These are phyloP conservation scores for Boletus bicolor DNA, from an alignment of 768 basidiomycete genomes.

Conservation along the genomic window DNA sequence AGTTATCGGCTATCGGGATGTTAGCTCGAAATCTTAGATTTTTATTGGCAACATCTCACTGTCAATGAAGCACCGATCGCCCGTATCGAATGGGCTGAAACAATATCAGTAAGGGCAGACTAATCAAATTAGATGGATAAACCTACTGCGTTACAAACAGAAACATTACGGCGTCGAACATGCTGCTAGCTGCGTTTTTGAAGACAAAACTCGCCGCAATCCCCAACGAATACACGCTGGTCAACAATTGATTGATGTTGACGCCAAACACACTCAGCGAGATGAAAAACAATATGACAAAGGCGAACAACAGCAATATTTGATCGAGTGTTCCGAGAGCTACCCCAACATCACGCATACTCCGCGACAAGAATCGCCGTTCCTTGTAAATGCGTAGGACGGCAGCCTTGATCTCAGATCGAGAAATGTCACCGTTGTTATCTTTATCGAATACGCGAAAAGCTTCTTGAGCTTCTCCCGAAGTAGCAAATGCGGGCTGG, in stretches of 20 bases:
- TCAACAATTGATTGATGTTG: constrained; percentile 58
- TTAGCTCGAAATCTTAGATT: constrained; percentile 4
- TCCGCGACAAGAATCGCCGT: constrained; percentile 68
- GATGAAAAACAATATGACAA: constrained; percentile 68
- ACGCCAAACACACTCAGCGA: constrained; percentile 71
- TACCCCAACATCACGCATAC: constrained; percentile 70
- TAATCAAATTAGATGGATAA: neutral
- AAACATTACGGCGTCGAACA: constrained; percentile 81
- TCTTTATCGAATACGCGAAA: constrained; percentile 78
- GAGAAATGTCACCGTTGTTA: constrained; percentile 72
- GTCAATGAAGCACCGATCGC: constrained; percentile 78
- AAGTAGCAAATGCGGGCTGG: constrained; percentile 60
- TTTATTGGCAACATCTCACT: constrained; percentile 31
- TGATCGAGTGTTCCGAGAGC: constrained; percentile 64
- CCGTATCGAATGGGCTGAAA: constrained; percentile 71
- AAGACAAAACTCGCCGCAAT: constrained; percentile 81
- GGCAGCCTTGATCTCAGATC: constrained; percentile 69
- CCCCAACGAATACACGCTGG: constrained; percentile 68
- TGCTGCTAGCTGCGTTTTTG: constrained; percentile 66
- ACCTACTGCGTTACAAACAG: constrained; percentile 79
- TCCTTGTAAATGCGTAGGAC: constrained; percentile 75
- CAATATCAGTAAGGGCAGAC: constrained; percentile 1
- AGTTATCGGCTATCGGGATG: constrained; percentile 51
- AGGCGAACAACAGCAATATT: constrained; percentile 60
- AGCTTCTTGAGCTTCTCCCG: constrained; percentile 55